These are phyloP conservation scores for Brassica carinata DNA, from an alignment of 345 rosid genomes.

Conservation along the genomic window DNA sequence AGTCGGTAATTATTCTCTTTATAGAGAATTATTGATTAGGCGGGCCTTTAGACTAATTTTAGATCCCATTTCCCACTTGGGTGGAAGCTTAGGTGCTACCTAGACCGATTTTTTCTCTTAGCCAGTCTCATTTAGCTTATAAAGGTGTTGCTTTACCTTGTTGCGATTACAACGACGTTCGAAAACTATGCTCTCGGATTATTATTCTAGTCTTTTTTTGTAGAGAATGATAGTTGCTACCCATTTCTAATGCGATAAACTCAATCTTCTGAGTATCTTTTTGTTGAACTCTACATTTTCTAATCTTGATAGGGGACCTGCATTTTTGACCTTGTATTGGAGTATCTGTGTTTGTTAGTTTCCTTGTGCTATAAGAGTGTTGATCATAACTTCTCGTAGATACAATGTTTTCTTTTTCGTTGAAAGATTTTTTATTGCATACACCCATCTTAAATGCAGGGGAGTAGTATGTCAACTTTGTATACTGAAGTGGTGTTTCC, in stretches of 20 bases:
- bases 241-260: not conserved
- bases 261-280: not conserved
- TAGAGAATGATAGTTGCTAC: not conserved
- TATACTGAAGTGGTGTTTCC: constrained; percentile 18
- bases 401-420: not conserved
- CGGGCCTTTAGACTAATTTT: too few species aligned
- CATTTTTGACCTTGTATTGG: not conserved
- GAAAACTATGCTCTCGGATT: not conserved
- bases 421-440: not conserved
- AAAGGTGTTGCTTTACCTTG: not conserved
- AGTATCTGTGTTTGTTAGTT: not conserved
- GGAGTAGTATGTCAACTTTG: constrained; percentile 22
- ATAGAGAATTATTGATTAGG: too few species aligned
- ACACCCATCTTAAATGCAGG: constrained; percentile 30
- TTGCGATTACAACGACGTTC: not conserved
- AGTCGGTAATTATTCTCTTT: too few species aligned
- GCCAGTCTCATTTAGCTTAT: not conserved
- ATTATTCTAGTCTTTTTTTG: not conserved
- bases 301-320: not conserved
- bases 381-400: not conserved
- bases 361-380: not conserved
- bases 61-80: too few species aligned
- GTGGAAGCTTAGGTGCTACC: too few species aligned
- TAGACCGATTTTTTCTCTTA: not conserved
- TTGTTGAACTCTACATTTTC: not conserved